Percentiles rank a stretch among this genome's conserved stretches.
phyloP scores from a whole-genome alignment of 1,139 yeast species.

The Candida glucosophila region DNA sequence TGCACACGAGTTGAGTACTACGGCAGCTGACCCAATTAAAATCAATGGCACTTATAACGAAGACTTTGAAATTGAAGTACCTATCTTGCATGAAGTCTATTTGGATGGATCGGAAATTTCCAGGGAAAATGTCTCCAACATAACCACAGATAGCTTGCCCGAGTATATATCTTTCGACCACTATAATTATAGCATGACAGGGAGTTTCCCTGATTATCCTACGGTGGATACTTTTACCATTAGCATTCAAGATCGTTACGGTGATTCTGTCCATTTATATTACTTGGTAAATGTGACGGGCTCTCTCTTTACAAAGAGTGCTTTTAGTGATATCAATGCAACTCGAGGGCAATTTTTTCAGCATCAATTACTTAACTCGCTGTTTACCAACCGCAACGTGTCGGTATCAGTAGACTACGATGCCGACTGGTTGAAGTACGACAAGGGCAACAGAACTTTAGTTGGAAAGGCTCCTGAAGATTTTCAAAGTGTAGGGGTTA shows the following conservation, averaged over 20 bases:
- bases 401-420: conserved; percentile 43
- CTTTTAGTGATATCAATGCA: conserved; percentile 54
- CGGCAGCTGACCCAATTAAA: conserved; percentile 39
- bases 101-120: conserved; percentile 50
- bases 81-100: conserved; percentile 45
- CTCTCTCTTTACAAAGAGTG: conserved; percentile 44
- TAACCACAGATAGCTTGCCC: conserved; percentile 44
- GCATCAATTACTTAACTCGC: conserved; percentile 42
- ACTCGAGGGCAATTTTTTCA: conserved; percentile 53
- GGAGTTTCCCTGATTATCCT: conserved; percentile 46
- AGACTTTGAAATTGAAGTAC: conserved; percentile 48
- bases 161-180: conserved; percentile 48
- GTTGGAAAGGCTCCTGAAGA: conserved; percentile 58
- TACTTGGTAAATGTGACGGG: conserved; percentile 41
- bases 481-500: conserved; percentile 42
- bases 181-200: conserved; percentile 39
- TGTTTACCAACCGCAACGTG: conserved; percentile 43
- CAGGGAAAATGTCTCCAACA: conserved; percentile 44
- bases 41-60: conserved; percentile 63
- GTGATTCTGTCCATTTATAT: conserved; percentile 55
- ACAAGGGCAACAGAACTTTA: conserved; percentile 53
- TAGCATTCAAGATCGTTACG: conserved; percentile 51
- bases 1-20: conserved; percentile 74
- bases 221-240: conserved; percentile 43
- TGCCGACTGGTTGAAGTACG: conserved; percentile 60